Percentiles rank a stretch among this genome's conserved stretches.
phyloP scores from a whole-genome alignment of 2,329 filamentous ascomycete genomes.

The Penicillium nordicum region DNA sequence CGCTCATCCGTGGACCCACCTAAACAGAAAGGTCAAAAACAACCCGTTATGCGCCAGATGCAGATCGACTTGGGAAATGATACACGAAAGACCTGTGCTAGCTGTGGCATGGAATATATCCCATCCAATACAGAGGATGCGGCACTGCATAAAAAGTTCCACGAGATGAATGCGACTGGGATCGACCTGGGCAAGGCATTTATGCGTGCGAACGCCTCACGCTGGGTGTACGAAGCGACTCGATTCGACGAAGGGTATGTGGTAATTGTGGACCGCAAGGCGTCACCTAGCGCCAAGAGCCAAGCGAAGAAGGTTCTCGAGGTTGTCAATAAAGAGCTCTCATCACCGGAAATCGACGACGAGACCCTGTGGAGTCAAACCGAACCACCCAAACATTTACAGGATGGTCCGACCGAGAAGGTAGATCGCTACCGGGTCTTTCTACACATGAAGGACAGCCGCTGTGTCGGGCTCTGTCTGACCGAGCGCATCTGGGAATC shows the following conservation, averaged over 20 bases:
- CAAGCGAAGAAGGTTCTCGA: slow-evolving; percentile 57
- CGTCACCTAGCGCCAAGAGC: slow-evolving; percentile 50
- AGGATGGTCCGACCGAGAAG: slow-evolving; percentile 35
- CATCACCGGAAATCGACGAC: slow-evolving; percentile 58
- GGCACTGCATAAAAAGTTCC: slow-evolving; percentile 62
- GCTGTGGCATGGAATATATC: slow-evolving; percentile 65
- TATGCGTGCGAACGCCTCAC: slow-evolving; percentile 50
- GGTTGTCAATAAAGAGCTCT: slow-evolving; percentile 61
- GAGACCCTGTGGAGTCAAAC: slow-evolving; percentile 55
- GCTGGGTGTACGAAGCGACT: slow-evolving; percentile 51
- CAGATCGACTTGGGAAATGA: slow-evolving; percentile 58
- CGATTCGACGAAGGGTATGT: slow-evolving; percentile 52
- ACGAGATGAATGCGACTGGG: slow-evolving; percentile 59
- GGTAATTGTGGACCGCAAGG: slow-evolving; percentile 56
- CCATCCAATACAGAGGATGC: slow-evolving; percentile 60
- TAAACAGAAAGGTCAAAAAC: slow-evolving; percentile 33
- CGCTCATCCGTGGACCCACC: slow-evolving; percentile 39
- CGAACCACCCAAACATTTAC: slow-evolving; percentile 39
- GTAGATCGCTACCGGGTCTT: slow-evolving; percentile 58
- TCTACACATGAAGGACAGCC: slow-evolving; percentile 58
- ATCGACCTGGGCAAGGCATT: slow-evolving; percentile 60
- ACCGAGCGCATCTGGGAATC: slow-evolving; percentile 60
- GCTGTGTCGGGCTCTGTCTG: slow-evolving; percentile 61
- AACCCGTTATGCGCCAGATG: slow-evolving; percentile 53
- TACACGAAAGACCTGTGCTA: slow-evolving; percentile 55